Percentiles rank a stretch among this genome's conserved stretches.
These are phyloP conservation scores for Suillus cothurnatus DNA, from an alignment of 768 basidiomycete genomes.

Conservation along the genomic window DNA sequence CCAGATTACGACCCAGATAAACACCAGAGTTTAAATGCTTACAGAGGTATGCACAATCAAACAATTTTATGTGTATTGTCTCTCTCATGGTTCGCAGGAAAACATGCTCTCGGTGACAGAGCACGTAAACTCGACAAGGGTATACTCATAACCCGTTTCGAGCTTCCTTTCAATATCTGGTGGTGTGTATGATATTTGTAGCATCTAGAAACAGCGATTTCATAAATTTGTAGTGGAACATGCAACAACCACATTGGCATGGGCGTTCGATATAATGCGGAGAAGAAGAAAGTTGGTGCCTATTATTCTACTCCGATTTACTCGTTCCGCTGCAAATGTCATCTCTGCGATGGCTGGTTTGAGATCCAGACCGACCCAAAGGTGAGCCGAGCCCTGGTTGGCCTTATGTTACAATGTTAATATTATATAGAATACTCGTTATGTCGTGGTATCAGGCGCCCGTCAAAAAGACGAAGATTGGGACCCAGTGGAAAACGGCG, in stretches of 20 bases:
- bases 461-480: constrained; percentile 94
- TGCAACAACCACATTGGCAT: constrained; percentile 98
- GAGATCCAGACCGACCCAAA: constrained; percentile 98
- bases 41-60: constrained; percentile 55
- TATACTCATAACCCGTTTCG: constrained; percentile 93
- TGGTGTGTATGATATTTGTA: constrained; percentile 55
- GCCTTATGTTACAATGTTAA: neutral
- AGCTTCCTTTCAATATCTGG: constrained; percentile 96
- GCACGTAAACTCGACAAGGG: constrained; percentile 97
- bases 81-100: constrained; percentile 51
- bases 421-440: constrained; percentile 80
- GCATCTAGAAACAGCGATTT: constrained; percentile 7
- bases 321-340: constrained; percentile 97
- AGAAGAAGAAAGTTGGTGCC: constrained; percentile 95
- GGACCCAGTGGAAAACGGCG: constrained; percentile 96
- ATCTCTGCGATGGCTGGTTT: constrained; percentile 95
- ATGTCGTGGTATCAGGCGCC: constrained; percentile 92
- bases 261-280: constrained; percentile 99
- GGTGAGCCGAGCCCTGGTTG: constrained; percentile 43
- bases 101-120: constrained; percentile 91
- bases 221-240: constrained; percentile 60
- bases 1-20: constrained; percentile 74
- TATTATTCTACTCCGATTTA: constrained; percentile 96
- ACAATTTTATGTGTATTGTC: constrained; percentile 8
- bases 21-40: constrained; percentile 72